Conservation (phyloP, 352 stramenopile species). For the Blastocystis sp. region DNA sequence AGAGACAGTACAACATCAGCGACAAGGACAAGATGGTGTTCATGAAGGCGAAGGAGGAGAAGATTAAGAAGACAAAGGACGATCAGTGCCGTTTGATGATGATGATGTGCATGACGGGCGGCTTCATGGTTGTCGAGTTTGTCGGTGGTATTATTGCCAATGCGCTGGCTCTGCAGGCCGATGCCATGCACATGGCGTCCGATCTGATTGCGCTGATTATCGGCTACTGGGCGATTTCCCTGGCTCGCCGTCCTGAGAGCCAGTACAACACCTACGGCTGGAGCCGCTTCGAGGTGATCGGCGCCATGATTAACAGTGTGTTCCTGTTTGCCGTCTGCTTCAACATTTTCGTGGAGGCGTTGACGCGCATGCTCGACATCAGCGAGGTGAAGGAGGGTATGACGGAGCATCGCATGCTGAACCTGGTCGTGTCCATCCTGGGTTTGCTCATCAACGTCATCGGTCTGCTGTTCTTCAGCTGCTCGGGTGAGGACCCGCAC, state of each 20-base stretch:
- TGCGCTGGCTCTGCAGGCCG: constrained; percentile 81
- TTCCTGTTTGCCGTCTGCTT: constrained; percentile 67
- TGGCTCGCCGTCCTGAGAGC: constrained; percentile 76
- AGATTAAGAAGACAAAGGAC: constrained; percentile 69
- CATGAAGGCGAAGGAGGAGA: constrained; percentile 36
- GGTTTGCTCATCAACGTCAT: constrained; percentile 83
- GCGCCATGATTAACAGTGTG: constrained; percentile 74
- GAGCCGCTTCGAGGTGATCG: constrained; percentile 80
- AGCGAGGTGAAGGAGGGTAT: constrained; percentile 62
- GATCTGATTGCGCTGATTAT: constrained; percentile 74
- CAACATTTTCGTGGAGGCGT: constrained; percentile 67
- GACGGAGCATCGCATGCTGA: background rate
- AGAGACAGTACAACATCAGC: constrained; percentile 66
- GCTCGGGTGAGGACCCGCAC: constrained; percentile 72
- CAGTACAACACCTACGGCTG: constrained; percentile 71
- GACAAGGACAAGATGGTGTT: constrained; percentile 42
- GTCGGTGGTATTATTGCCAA: constrained; percentile 80
- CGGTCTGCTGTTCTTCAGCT: constrained; percentile 81
- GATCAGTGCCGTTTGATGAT: constrained; percentile 80
- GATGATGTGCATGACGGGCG: constrained; percentile 77
- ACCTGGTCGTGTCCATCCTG: constrained; percentile 50
- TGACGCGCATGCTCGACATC: constrained; percentile 63
- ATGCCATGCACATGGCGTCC: constrained; percentile 84
- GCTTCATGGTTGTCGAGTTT: constrained; percentile 84
- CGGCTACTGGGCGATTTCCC: constrained; percentile 53